Evolutionary conservation across 495 filamentous ascomycete species (phyloP).

Genomic region (Copromyces sp.): DNA sequence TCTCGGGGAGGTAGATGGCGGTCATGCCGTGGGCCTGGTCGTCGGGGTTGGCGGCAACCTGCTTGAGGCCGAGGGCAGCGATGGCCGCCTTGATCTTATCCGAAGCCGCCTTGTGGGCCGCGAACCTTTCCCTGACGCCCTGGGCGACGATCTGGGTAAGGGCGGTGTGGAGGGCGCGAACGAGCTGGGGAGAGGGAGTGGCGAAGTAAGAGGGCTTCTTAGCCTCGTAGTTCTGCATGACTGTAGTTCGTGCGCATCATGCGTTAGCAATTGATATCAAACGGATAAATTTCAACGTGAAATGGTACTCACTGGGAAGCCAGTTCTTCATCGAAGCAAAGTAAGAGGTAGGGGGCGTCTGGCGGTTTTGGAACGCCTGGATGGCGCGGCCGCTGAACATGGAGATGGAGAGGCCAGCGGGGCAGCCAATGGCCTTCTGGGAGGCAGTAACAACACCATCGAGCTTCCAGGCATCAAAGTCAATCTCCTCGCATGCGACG

Average conservation of each 20-base stretch:
- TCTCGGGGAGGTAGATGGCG: conserved; percentile 87
- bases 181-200: conserved; percentile 86
- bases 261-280: neutral
- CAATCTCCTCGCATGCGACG: conserved; percentile 90
- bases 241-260: conserved; percentile 18
- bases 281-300: neutral
- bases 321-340: conserved; percentile 96
- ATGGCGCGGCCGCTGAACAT: conserved; percentile 91
- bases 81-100: conserved; percentile 75
- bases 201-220: conserved; percentile 97
- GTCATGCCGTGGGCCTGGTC: conserved; percentile 97
- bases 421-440: conserved; percentile 94
- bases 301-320: conserved; percentile 62
- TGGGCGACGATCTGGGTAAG: conserved; percentile 72
- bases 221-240: conserved; percentile 98
- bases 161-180: conserved; percentile 92
- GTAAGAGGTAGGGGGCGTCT: conserved; percentile 71
- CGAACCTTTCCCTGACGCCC: conserved; percentile 71
- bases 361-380: conserved; percentile 64
- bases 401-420: conserved; percentile 84
- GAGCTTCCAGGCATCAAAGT: conserved; percentile 87
- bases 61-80: conserved; percentile 69
- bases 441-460: conserved; percentile 89
- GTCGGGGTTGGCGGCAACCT: conserved; percentile 72
- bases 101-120: conserved; percentile 61